Evolutionary conservation across 345 rosid genomes (phyloP).

Genomic region (Draba incana): DNA sequence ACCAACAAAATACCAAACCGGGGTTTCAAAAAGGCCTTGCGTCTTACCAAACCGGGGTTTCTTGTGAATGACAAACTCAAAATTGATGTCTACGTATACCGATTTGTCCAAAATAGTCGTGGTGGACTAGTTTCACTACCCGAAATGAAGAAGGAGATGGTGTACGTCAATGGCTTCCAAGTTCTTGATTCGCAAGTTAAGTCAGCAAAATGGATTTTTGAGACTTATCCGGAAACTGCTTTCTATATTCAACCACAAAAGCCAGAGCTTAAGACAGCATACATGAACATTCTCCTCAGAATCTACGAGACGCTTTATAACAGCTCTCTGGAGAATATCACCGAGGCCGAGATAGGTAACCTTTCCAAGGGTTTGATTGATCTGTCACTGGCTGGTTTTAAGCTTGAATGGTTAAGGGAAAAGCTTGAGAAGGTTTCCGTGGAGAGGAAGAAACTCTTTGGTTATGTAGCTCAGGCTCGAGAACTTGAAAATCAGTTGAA

Average conservation of each 20-base stretch:
- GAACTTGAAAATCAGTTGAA: slow-evolving; percentile 14
- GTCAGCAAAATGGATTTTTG: slow-evolving; percentile 1
- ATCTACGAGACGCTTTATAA: slow-evolving; percentile 6
- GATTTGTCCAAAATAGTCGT: too few relatives aligned
- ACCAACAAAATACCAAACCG: too few relatives aligned
- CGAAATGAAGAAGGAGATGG: neutral
- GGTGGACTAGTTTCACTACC: neutral
- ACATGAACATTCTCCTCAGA: slow-evolving; percentile 15
- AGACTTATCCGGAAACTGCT: slow-evolving; percentile 11
- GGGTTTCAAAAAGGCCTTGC: too few relatives aligned
- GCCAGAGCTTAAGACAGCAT: slow-evolving; percentile 21
- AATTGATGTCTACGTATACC: too few relatives aligned
- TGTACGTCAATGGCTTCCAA: slow-evolving; percentile 21
- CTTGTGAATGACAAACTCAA: too few relatives aligned
- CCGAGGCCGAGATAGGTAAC: neutral
- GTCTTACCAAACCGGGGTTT: too few relatives aligned
- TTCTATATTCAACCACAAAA: slow-evolving; percentile 18
- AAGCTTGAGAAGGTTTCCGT: slow-evolving; percentile 12
- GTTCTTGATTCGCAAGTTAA: slow-evolving; percentile 11
- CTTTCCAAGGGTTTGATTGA: neutral
- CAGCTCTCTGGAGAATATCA: neutral
- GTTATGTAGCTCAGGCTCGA: slow-evolving; percentile 1
- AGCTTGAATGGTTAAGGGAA: slow-evolving; percentile 17
- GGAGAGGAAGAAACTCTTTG: slow-evolving; percentile 14
- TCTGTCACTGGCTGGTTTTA: slow-evolving; percentile 17